These are phyloP conservation scores for Pichia sp. DNA, from an alignment of 1,139 yeast genomes.

Conservation along the genomic window DNA sequence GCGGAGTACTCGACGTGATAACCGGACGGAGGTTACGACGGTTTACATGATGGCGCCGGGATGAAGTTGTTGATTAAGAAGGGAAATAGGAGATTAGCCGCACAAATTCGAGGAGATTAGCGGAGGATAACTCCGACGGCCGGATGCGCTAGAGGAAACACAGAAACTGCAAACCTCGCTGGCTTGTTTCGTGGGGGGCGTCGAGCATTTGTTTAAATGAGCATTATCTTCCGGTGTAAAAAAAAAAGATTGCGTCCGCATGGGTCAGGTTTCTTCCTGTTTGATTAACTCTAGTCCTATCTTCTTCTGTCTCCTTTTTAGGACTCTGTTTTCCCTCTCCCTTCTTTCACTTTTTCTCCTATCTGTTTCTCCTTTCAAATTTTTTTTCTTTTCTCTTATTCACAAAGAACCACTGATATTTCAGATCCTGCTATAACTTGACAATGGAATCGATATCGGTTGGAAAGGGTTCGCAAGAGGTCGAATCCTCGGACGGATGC, in stretches of 20 bases:
- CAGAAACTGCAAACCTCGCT: neutral
- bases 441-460: conserved; percentile 19
- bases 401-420: too few species aligned
- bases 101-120: neutral
- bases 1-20: too few species aligned
- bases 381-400: too few species aligned
- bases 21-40: too few species aligned
- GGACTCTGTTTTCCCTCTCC: neutral
- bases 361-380: neutral
- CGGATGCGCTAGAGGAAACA: neutral
- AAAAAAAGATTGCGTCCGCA: neutral
- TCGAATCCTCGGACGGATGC: conserved; percentile 14
- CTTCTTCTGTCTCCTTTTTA: neutral
- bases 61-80: too few species aligned
- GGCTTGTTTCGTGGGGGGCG: neutral
- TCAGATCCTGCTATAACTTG: too few species aligned
- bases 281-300: too few species aligned
- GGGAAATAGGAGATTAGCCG: neutral
- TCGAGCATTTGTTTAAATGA: neutral
- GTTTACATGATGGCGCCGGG: too few species aligned
- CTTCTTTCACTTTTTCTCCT: neutral
- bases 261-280: neutral
- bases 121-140: neutral
- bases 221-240: neutral
- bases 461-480: conserved; percentile 17